Evolutionary conservation across 73 alveolate species (phyloP), one percentile per base, ranked within the genome.

Genomic region (Durusdinium trenchii): DNA sequence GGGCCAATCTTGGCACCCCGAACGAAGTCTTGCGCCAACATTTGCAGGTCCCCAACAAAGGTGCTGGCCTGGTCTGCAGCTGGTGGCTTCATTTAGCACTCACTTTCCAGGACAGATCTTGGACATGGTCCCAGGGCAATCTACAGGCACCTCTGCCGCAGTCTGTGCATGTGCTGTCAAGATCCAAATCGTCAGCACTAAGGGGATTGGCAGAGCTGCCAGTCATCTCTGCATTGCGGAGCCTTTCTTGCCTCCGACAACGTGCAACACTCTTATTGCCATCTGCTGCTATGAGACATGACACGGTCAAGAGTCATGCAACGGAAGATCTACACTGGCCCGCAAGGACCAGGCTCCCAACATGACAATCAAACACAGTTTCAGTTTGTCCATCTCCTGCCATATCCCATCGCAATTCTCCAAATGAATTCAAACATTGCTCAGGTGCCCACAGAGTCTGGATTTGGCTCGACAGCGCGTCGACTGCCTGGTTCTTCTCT

Each of bases 21-120:
- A 30, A 86, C 98, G 61, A 91, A 91, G 76, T 91, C 98, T 57
- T 91, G 98, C 60, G 98, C 98, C 62, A 91, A 40, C 67, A 91
- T 75, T 76, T 91, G 98, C 83, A 91, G 85, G 82, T 91, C 98
- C 45, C 71, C 84, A 45, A 76, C 32, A 57, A 91, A 91, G 45
- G 62, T 67, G 36, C 52, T 32, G 78, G 81, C 98, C 98, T 91
- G 40, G 52, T 36, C 57, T 6, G n/a, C n/a, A n/a, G n/a, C n/a
- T n/a, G n/a, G n/a, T n/a, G n/a, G n/a, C n/a, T n/a, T n/a, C n/a
- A n/a, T n/a, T n/a, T n/a, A n/a, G n/a, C n/a, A n/a, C n/a, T n/a
- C n/a, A n/a, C n/a, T 6, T 16, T 16, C 40, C 12, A 12, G 38
- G 61, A 35, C 46, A 45, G 14, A 7, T 3, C 30, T 45, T 47